A percentile compares a stretch with the other conserved stretches of the same genome.
Conservation (phyloP, 805 yeast genomes). For the Saturnispora saitoi region DNA sequence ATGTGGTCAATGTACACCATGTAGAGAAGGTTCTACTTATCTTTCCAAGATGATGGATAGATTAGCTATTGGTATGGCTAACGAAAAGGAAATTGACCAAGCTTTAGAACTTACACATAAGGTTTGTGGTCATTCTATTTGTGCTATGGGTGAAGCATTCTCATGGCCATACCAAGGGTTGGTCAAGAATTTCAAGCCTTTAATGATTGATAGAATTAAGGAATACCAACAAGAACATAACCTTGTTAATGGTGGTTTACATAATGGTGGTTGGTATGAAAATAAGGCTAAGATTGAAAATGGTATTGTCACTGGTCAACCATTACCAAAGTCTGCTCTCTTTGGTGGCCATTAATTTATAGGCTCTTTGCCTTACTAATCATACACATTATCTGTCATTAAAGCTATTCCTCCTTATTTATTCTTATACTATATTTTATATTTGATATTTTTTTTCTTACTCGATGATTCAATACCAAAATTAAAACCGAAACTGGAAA, state of each 20-base stretch:
- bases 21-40: constrained; percentile 92
- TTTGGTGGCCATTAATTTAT: constrained; percentile 23
- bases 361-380: neutral
- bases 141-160: constrained; percentile 90
- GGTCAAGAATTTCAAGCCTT: constrained; percentile 76
- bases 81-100: constrained; percentile 74
- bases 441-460: neutral
- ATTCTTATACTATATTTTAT: neutral
- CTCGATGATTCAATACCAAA: neutral
- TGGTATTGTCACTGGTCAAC: constrained; percentile 58
- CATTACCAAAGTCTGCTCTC: constrained; percentile 36
- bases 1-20: constrained; percentile 92
- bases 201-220: constrained; percentile 66
- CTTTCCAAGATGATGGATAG: constrained; percentile 77
- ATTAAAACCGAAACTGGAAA: neutral
- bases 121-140: constrained; percentile 85
- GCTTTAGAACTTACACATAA: constrained; percentile 77
- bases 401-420: neutral
- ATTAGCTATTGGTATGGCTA: constrained; percentile 70
- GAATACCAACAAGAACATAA: constrained; percentile 45
- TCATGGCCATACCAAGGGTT: constrained; percentile 93
- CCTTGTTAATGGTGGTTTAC: constrained; percentile 26
- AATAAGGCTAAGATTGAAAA: constrained; percentile 43
- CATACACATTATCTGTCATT: neutral
- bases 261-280: constrained; percentile 74